These are phyloP conservation scores for Elongisporangium prolatum DNA, from an alignment of 352 stramenopile genomes.

Conservation along the genomic window DNA sequence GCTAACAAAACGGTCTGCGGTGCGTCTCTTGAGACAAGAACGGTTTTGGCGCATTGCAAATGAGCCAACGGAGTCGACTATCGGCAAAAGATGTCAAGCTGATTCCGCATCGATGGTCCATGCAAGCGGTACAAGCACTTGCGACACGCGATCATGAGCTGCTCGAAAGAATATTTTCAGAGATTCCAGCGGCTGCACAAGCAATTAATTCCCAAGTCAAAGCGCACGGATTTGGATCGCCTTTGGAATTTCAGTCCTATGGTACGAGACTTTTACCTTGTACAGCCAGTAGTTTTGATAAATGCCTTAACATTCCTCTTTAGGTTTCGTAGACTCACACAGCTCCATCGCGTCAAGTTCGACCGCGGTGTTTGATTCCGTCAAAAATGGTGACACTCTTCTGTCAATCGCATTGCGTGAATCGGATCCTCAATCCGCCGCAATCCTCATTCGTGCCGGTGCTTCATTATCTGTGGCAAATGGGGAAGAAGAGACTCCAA, in stretches of 20 bases:
- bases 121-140: constrained; percentile 52
- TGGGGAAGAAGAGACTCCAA: constrained; percentile 16
- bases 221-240: constrained; percentile 37
- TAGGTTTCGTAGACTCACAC: background rate
- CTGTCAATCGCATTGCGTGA: constrained; percentile 44
- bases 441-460: constrained; percentile 22
- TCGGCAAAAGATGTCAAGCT: constrained; percentile 16
- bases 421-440: constrained; percentile 24
- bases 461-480: constrained; percentile 32
- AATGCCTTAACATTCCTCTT: background rate
- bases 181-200: constrained; percentile 17
- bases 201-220: constrained; percentile 32
- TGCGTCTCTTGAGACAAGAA: background rate
- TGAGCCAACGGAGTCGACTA: background rate
- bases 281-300: background rate
- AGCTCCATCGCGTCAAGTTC: constrained; percentile 1
- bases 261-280: constrained; percentile 16
- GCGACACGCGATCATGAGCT: constrained; percentile 21
- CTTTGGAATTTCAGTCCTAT: constrained; percentile 45
- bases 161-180: constrained; percentile 30
- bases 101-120: constrained; percentile 44
- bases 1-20: background rate
- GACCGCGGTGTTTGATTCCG: constrained; percentile 26
- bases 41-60: background rate
- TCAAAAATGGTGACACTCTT: constrained; percentile 45